Conservation (phyloP, 2,329 filamentous ascomycete genomes). For the Fusarium incarnatum region DNA sequence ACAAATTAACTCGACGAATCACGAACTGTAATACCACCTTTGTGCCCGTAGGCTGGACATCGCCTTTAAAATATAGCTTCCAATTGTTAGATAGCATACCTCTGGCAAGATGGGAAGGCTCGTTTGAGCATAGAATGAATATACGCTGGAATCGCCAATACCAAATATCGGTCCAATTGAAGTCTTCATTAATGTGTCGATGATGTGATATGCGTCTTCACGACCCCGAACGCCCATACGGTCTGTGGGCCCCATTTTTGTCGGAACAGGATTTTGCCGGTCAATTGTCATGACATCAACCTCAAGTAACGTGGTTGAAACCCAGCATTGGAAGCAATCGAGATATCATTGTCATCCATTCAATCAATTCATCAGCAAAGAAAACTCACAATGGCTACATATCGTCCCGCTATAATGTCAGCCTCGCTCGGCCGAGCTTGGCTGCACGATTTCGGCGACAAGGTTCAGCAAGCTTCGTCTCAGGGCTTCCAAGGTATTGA, state of each 20-base stretch:
- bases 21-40: background rate
- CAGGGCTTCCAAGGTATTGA: slow-evolving; percentile 19
- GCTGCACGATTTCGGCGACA: slow-evolving; percentile 9
- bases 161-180: background rate
- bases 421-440: slow-evolving; percentile 18
- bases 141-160: background rate
- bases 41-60: background rate
- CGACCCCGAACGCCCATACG: background rate
- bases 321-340: no score
- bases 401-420: slow-evolving; percentile 1
- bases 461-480: background rate
- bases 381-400: background rate
- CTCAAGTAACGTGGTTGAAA: accelerated
- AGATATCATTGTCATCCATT: no score
- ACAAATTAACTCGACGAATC: background rate
- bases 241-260: background rate
- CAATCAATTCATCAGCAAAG: accelerated
- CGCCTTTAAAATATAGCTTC: background rate
- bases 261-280: slow-evolving; percentile 22
- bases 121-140: accelerated
- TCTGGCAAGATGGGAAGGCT: accelerated
- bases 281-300: background rate
- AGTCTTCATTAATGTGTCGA: no score
- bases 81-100: background rate
- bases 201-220: no score